Percentiles rank a stretch among this genome's conserved stretches.
phyloP scores from a whole-genome alignment of 768 basidiomycete genomes.

The Rhizopogon vulgaris region DNA sequence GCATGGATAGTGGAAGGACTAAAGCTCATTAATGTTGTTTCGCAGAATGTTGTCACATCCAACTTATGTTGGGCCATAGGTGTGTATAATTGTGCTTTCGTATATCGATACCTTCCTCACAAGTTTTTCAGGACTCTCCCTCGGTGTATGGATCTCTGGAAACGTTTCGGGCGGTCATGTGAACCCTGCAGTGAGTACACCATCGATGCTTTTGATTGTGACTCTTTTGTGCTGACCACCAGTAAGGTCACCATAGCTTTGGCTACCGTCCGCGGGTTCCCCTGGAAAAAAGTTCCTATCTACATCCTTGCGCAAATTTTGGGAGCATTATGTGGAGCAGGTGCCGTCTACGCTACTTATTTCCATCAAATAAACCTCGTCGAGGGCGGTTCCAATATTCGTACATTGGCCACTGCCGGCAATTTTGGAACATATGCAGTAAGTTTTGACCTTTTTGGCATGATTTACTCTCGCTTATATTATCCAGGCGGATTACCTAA shows the following conservation, averaged over 20 bases:
- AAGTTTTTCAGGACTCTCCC: constrained; percentile 34
- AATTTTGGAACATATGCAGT: constrained; percentile 54
- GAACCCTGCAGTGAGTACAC: constrained; percentile 49
- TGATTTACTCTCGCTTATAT: not conserved
- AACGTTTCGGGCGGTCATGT: constrained; percentile 65
- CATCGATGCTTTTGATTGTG: not conserved
- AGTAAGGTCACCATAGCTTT: constrained; percentile 54
- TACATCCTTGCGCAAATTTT: constrained; percentile 54
- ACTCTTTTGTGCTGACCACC: not conserved
- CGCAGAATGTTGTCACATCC: constrained; percentile 41
- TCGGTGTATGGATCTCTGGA: constrained; percentile 62
- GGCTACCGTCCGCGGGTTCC: constrained; percentile 62
- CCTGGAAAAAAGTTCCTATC: constrained; percentile 66
- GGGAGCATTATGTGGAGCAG: constrained; percentile 47
- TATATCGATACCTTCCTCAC: not conserved
- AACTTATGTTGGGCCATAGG: constrained; percentile 52
- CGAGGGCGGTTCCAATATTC: constrained; percentile 43
- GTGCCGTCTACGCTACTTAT: constrained; percentile 50
- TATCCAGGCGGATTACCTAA: constrained; percentile 27
- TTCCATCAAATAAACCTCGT: constrained; percentile 52
- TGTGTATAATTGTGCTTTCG: constrained; percentile 2
- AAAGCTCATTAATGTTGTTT: not conserved
- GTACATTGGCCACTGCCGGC: constrained; percentile 44
- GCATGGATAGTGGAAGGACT: not conserved
- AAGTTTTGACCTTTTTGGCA: constrained; percentile 10